These are phyloP conservation scores for Kwoniella bestiolae DNA, from an alignment of 768 basidiomycete genomes.

Conservation along the genomic window DNA sequence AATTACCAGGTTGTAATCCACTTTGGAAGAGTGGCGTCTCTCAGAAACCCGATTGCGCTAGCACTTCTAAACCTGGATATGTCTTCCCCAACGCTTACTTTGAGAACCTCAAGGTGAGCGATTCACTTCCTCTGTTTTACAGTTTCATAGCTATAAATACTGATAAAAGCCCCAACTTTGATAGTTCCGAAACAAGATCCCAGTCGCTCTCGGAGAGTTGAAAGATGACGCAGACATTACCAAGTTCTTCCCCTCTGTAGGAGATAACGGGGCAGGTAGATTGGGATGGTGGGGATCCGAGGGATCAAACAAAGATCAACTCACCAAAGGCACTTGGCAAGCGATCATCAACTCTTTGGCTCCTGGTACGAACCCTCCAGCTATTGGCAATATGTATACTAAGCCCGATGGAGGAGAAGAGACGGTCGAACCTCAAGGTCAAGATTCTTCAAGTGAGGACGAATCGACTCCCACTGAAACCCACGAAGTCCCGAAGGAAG, in stretches of 20 bases:
- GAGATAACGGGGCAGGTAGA: conserved; percentile 22
- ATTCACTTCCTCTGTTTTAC: neutral
- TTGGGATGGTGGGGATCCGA: conserved; percentile 30
- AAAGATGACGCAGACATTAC: conserved; percentile 5
- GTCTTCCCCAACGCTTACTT: conserved; percentile 39
- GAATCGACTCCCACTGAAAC: too few relatives aligned
- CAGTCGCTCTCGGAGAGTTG: conserved; percentile 20
- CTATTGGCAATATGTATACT: conserved; percentile 3
- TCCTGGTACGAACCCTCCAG: neutral
- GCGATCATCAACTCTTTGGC: conserved; percentile 15
- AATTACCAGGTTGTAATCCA: conserved; percentile 50
- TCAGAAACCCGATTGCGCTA: conserved; percentile 35
- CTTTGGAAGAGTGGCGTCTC: conserved; percentile 34
- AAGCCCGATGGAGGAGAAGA: neutral
- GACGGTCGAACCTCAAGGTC: neutral
- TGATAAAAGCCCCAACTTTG: too few relatives aligned
- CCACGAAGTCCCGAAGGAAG: too few relatives aligned
- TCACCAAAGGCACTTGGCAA: conserved; percentile 14
- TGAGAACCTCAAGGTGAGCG: conserved; percentile 37
- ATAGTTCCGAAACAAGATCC: conserved; percentile 30
- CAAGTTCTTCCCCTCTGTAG: conserved; percentile 24
- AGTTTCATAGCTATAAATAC: too few relatives aligned
- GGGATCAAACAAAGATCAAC: conserved; percentile 23
- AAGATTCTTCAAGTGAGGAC: neutral
- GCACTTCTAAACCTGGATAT: conserved; percentile 17